phyloP scores from a whole-genome alignment of 805 yeast genomes.

The Kodamaea neixiangensis region DNA sequence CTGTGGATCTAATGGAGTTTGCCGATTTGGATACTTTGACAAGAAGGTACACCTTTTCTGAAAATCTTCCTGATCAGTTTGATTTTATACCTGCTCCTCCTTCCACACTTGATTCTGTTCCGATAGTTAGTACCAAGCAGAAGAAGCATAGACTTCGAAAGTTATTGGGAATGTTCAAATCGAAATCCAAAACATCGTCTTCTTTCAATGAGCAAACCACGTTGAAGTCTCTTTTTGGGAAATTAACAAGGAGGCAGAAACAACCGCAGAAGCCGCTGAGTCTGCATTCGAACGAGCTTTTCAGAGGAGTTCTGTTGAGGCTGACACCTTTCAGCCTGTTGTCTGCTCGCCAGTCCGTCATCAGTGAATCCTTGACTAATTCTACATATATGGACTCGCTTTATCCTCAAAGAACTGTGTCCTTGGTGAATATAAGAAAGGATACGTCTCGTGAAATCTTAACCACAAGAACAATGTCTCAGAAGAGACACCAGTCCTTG shows the following conservation, averaged over 20 bases:
- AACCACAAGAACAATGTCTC: constrained; percentile 6
- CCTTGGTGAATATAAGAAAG: neutral
- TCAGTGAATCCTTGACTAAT: neutral
- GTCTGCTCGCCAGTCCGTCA: neutral
- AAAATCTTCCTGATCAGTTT: neutral
- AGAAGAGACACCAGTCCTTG: constrained; percentile 4
- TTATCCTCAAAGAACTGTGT: neutral
- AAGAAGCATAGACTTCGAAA: neutral
- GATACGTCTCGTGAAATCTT: constrained; percentile 7
- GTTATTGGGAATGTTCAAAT: neutral
- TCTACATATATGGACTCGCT: constrained; percentile 3
- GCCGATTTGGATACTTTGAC: neutral
- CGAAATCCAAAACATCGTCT: neutral
- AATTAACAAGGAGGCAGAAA: neutral
- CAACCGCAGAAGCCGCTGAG: neutral
- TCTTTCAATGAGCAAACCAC: neutral
- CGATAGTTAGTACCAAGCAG: neutral
- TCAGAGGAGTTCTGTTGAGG: neutral
- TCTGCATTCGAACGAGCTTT: neutral
- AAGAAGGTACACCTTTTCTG: neutral
- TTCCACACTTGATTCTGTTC: neutral
- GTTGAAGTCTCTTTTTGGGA: neutral
- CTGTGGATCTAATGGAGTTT: neutral
- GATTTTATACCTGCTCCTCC: neutral
- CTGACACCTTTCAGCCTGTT: neutral